These are phyloP conservation scores for Botryotinia narcissicola DNA, from an alignment of 2,329 filamentous ascomycete species.

Conservation along the genomic window DNA sequence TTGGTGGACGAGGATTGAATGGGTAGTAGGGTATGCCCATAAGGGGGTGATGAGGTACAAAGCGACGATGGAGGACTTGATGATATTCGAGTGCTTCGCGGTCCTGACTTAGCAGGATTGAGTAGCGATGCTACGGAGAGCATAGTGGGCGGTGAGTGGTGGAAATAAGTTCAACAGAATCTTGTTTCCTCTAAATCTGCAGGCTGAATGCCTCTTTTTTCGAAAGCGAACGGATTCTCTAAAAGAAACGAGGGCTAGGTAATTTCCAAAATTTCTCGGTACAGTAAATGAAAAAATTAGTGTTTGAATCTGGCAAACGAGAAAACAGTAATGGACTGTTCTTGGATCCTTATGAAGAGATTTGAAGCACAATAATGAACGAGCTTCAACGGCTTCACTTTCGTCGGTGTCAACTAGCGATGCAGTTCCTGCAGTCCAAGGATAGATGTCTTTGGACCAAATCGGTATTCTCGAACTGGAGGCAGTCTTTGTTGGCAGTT, in stretches of 20 bases:
- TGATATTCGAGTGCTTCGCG: conserved; percentile 44
- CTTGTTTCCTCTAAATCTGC: conserved; percentile 31
- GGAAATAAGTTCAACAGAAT: conserved; percentile 25
- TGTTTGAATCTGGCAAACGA: conserved; percentile 34
- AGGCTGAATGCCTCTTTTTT: conserved; percentile 29
- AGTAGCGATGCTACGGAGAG: conserved; percentile 64
- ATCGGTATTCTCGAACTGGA: conserved; percentile 42
- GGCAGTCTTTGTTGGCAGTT: conserved; percentile 47
- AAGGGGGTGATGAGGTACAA: conserved; percentile 32
- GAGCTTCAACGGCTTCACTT: conserved; percentile 28
- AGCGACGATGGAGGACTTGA: conserved; percentile 41
- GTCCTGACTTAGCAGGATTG: conserved; percentile 52
- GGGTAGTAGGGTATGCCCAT: conserved; percentile 32
- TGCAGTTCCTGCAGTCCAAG: conserved; percentile 33
- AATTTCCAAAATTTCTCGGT: conserved; percentile 22
- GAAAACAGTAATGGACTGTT: conserved; percentile 27
- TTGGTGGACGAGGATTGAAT: conserved; percentile 36
- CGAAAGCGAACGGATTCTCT: conserved; percentile 28
- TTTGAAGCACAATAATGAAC: conserved; percentile 26
- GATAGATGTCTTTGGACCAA: conserved; percentile 30
- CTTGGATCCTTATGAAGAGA: conserved; percentile 29
- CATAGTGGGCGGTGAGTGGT: conserved; percentile 46
- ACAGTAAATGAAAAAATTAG: conserved; percentile 28
- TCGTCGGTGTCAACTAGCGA: conserved; percentile 31
- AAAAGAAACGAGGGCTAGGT: conserved; percentile 22